Evolutionary conservation across 2,329 filamentous ascomycete genomes (phyloP), one percentile per base, ranked within the genome.

Genomic region (Clonostachys sp.): DNA sequence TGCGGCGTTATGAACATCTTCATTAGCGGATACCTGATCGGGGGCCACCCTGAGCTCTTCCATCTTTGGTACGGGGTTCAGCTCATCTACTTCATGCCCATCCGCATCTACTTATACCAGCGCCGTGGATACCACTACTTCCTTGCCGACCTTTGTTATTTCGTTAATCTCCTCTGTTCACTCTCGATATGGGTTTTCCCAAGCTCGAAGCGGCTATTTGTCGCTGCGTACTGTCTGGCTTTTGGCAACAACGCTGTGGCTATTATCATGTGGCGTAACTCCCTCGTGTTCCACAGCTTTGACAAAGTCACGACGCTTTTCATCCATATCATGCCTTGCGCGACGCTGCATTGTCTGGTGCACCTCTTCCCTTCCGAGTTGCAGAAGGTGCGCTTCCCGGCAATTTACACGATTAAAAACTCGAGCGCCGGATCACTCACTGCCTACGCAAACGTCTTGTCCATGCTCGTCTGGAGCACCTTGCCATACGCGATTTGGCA

Each of bases 241-340:
- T 95, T 89, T 61, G 94, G 94, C 53, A 99, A 99, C 69, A 99
- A 99, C 62, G 94, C 94, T 17, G 84, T 96, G 42, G 94, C 94
- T 12, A 97, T 99, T 64, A 91, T 94, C 62, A 94, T 99, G 91
- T 99, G 94, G 94, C 84, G 94, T 53, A 99, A 99, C 66, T 96
- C 91, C 34, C 81, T 99, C 61, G 94, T 99, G 42, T 99, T 99
- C 66, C 94, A 99, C 74, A 95, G 90, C 62, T 84, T 99, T 68
- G 94, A 99, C 76, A 99, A 99, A 69, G 91, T 97, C 51, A 95
- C 91, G 12, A 94, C 89, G 63, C 78, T 99, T n/a, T 99, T 99
- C 71, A 96, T 99, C 57, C 94, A 99, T 67, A 95, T 99, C 60
- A 99, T 99, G 92, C 94, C 94, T 1, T 96, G 91, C 55, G 92